Evolutionary conservation across 176 grass and related monocot genomes (phyloP), one percentile per base, ranked within the genome.

Genomic region (Aegilops longissima): DNA sequence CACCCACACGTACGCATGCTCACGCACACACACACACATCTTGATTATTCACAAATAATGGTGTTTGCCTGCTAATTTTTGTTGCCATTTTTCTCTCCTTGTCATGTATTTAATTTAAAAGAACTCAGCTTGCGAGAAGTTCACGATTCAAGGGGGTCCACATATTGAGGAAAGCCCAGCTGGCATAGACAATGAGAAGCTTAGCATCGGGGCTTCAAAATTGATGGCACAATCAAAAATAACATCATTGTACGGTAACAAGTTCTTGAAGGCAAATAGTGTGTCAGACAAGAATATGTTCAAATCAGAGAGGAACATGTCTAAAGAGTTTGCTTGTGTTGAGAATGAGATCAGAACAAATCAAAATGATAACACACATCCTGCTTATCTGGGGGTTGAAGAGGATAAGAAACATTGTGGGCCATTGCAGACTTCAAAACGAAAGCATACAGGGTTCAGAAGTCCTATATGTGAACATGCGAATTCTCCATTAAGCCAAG

Each of bases 391-490:
- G 71, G 76, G 35, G 75, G 25, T 69, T 85, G 93, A 97, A 58
- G 85, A 84, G 17, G 77, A 85, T 89, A 86, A 92, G 61, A 93
- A 88, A 87, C 79, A 86, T 45, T 21, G 42, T 81, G 92, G 77
- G 51, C 52, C 66, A 35, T 33, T 73, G 61, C 83, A 84, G 21
- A 95, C 86, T 86, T 56, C 88, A 81, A 98, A 95, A 83, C 71
- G 93, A 42, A 89, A 92, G 66, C 84, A 94, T 54, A 79, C 69
- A 30, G 96, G 93, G 20, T 98, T 98, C 86, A 95, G 86, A 89
- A 98, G 93, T 86, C 93, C 96, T 82, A 92, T 98, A 58, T 98
- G 87, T 83, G 91, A 98, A 80, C 73, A 18, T 81, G 76, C 70
- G 70, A 92, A 95, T 78, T 94, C 93, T 90, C 91, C 92, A 87